Conservation (phyloP, 2,329 filamentous ascomycete species). For the Calonectria crousiana region DNA sequence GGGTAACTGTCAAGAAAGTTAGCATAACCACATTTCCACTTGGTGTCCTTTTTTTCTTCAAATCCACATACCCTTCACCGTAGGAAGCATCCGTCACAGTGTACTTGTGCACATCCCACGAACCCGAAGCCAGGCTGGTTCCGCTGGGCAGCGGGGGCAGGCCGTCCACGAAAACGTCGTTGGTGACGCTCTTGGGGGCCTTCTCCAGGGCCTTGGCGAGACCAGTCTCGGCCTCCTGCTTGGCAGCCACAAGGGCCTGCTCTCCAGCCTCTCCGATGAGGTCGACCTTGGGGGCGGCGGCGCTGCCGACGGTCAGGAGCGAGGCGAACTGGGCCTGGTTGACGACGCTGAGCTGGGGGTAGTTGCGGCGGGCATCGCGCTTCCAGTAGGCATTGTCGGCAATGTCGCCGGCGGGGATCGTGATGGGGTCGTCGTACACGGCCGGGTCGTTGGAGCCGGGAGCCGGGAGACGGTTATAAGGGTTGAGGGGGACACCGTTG, state of each 20-base stretch:
- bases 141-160: slow-evolving; percentile 89
- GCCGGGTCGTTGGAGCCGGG: slow-evolving; percentile 56
- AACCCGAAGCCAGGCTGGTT: slow-evolving; percentile 64
- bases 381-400: slow-evolving; percentile 76
- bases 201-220: slow-evolving; percentile 79
- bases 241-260: slow-evolving; percentile 78
- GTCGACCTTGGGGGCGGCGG: slow-evolving; percentile 83
- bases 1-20: slow-evolving; percentile 64
- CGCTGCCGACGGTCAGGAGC: slow-evolving; percentile 87
- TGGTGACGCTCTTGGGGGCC: slow-evolving; percentile 64
- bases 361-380: slow-evolving; percentile 86
- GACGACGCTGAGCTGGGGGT: slow-evolving; percentile 84
- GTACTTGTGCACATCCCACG: slow-evolving; percentile 78
- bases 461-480: slow-evolving; percentile 88
- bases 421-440: slow-evolving; percentile 54
- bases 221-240: slow-evolving; percentile 80
- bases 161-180: slow-evolving; percentile 79
- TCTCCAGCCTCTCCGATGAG: slow-evolving; percentile 73
- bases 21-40: slow-evolving; percentile 21
- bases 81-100: slow-evolving; percentile 77
- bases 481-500: slow-evolving; percentile 91
- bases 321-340: slow-evolving; percentile 88
- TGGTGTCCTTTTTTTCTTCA: not conserved
- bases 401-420: slow-evolving; percentile 70
- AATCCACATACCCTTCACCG: slow-evolving; percentile 70